Percentiles rank a stretch among this genome's conserved stretches.
Evolutionary conservation across 1,139 yeast species (phyloP).

Genomic region (Arxiozyma heterogenica): DNA sequence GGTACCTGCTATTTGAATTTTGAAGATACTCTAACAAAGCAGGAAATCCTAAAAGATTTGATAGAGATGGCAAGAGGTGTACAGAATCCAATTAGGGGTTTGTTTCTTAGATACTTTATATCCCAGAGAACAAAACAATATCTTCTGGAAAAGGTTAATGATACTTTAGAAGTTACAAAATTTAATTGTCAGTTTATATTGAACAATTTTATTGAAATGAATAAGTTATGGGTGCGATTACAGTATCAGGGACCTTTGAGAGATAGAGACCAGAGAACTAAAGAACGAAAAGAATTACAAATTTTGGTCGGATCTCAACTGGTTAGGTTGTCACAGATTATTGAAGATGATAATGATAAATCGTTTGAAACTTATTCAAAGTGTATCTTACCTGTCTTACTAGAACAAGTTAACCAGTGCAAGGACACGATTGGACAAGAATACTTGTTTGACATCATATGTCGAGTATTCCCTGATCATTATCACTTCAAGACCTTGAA

Average conservation of each 20-base stretch:
- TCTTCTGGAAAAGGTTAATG: slow-evolving; percentile 24
- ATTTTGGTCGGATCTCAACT: slow-evolving; percentile 88
- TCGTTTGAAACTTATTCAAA: slow-evolving; percentile 43
- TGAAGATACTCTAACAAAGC: slow-evolving; percentile 55
- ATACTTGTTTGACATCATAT: slow-evolving; percentile 77
- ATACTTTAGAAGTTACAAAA: slow-evolving; percentile 7
- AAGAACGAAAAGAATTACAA: slow-evolving; percentile 81
- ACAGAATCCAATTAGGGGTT: slow-evolving; percentile 86
- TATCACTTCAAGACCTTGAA: slow-evolving; percentile 75
- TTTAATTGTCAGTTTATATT: slow-evolving; percentile 64
- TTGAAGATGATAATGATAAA: slow-evolving; percentile 42
- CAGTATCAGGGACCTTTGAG: slow-evolving; percentile 94
- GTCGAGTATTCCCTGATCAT: slow-evolving; percentile 91
- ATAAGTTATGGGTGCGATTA: slow-evolving; percentile 90
- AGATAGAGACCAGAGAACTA: slow-evolving; percentile 63
- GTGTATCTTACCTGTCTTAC: slow-evolving; percentile 63
- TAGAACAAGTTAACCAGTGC: slow-evolving; percentile 90
- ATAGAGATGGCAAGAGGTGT: slow-evolving; percentile 98
- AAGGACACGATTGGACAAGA: slow-evolving; percentile 87
- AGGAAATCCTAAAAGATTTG: slow-evolving; percentile 90
- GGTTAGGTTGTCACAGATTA: slow-evolving; percentile 79
- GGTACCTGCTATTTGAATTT: slow-evolving; percentile 82
- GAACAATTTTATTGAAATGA: slow-evolving; percentile 91
- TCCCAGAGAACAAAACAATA: slow-evolving; percentile 76
- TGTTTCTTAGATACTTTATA: slow-evolving; percentile 79